Percentiles rank a stretch among this genome's conserved stretches.
These are phyloP conservation scores for Elsinoe batatas DNA, from an alignment of 2,329 filamentous ascomycete species.

Conservation along the genomic window DNA sequence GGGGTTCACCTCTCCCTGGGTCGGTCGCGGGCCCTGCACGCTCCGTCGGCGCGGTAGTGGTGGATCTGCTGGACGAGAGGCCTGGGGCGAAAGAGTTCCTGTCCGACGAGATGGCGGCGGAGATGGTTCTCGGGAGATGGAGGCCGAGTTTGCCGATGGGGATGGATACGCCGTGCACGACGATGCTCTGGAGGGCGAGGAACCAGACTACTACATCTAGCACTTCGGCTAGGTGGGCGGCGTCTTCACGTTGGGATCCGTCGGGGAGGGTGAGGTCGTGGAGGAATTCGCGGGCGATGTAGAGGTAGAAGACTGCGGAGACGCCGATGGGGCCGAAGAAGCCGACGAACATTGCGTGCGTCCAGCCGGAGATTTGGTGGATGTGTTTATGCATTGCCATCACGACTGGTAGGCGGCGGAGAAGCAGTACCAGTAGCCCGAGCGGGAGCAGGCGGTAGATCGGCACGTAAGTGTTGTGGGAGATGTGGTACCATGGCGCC, in stretches of 20 bases:
- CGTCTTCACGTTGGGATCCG: slow-evolving; percentile 54
- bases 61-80: not conserved
- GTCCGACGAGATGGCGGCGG: slow-evolving; percentile 39
- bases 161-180: slow-evolving; percentile 74
- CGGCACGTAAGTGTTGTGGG: slow-evolving; percentile 57
- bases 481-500: slow-evolving; percentile 68
- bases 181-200: slow-evolving; percentile 69
- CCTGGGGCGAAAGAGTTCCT: slow-evolving; percentile 18
- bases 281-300: slow-evolving; percentile 69
- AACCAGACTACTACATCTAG: slow-evolving; percentile 77
- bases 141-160: slow-evolving; percentile 58
- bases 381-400: slow-evolving; percentile 64
- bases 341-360: slow-evolving; percentile 75
- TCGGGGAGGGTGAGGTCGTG: slow-evolving; percentile 44
- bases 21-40: too few species aligned
- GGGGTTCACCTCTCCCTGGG: too few species aligned
- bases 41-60: not conserved
- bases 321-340: slow-evolving; percentile 93
- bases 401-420: slow-evolving; percentile 70
- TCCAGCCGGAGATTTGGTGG: slow-evolving; percentile 63
- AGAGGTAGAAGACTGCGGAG: slow-evolving; percentile 82
- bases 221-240: slow-evolving; percentile 53
- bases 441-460: slow-evolving; percentile 63
- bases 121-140: slow-evolving; percentile 55
- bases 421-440: slow-evolving; percentile 63